Base-by-base conservation (phyloP, 495 filamentous ascomycete species). In the Xylaria longipes region DNA sequence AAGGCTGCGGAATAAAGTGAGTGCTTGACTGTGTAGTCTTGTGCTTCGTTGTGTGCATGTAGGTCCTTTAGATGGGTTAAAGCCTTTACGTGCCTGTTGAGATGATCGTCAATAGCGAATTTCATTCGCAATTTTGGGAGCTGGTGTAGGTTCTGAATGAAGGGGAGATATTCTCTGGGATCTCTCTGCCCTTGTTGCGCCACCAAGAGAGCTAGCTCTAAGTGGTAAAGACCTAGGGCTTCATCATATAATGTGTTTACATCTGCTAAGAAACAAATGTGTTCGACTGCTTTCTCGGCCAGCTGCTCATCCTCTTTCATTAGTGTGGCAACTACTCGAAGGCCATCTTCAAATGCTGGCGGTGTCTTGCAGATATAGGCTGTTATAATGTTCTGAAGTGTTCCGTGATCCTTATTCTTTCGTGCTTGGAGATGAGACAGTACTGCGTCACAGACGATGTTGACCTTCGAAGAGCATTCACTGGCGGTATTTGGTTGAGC, bases 151-250 rank as follows among this genome's bases (percentile, higher is more conserved):
- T 89, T 90, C 76, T 97, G 93, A 52, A 98, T 87, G 80, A 97
- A 97, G 17, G 96, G 97, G 22, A 99, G 87, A 74, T 99, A 99
- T 82, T 99, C 96, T 72, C 95, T 86, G 20, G 96, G 96, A 73
- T 99, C 96, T 79, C 94, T 93, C 81, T 99, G 96, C 17, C 95
- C 95, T 79, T 97, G 94, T 76, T 99, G 96, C 6, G 97, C 96
- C 50, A 99, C 92, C 61, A 97, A 84, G 15, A 99, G 84, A 9
- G 94, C 91, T 43, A 98, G 89, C 45, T 97, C 95, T 4, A 99
- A 87, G 76, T 97, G 89, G 77, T 99, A 98, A 3, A 98, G 82
- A 29, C 95, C 95, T 20, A 99, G 84, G 8, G 96, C 92, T 69
- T 93, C 91, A 70, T 97, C 93, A 76, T 96, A 99, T n/a, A 99